Percentiles rank a stretch among this genome's conserved stretches.
These are phyloP conservation scores for Lactarius indigo DNA, from an alignment of 768 basidiomycete species.

Conservation along the genomic window DNA sequence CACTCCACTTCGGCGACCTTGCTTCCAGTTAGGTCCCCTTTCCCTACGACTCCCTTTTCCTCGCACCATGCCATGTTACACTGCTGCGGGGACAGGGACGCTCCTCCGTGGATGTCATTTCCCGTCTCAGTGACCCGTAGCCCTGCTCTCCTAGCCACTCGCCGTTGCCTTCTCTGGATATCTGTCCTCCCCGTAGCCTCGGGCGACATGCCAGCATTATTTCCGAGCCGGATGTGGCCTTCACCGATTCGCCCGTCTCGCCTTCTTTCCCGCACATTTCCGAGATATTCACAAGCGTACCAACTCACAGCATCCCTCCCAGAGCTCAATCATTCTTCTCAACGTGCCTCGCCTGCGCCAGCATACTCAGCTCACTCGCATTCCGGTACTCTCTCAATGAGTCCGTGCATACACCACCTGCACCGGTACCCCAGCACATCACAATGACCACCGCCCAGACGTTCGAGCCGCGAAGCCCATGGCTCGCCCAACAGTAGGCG, in stretches of 20 bases:
- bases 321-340: not conserved
- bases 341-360: not conserved
- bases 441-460: not conserved
- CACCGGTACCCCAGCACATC: not conserved
- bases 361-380: conserved; percentile 18
- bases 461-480: not conserved
- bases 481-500: not conserved
- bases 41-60: too few relatives aligned
- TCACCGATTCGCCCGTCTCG: not conserved
- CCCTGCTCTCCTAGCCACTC: conserved; percentile 20
- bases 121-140: conserved; percentile 3
- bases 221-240: conserved; percentile 4
- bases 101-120: not conserved
- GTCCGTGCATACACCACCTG: not conserved
- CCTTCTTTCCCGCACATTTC: not conserved
- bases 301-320: not conserved
- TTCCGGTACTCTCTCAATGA: not conserved
- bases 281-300: not conserved
- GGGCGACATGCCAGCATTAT: conserved; percentile 24
- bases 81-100: not conserved
- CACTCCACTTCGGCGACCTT: too few relatives aligned
- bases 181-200: conserved; percentile 26
- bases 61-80: conserved; percentile 9
- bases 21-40: too few relatives aligned
- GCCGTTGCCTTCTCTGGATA: conserved; percentile 25